Base-by-base conservation (phyloP, 176 grass and related monocot genomes). In the Musa beccarii region DNA sequence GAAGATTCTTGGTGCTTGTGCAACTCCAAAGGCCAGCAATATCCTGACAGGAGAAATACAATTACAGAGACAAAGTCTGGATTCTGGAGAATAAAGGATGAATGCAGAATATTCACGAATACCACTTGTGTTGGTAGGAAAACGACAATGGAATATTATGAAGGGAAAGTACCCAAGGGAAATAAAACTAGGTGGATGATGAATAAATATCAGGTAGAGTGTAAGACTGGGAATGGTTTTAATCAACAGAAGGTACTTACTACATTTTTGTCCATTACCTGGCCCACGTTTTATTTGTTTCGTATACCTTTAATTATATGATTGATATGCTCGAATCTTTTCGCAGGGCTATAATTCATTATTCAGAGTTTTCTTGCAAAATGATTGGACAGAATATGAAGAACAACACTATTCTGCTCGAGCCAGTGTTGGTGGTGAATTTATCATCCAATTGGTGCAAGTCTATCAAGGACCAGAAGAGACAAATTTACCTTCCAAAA, bases 321-420 rank as follows among this genome's bases (percentile, higher is more conserved):
- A 73, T 63, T 85, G 50, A 75, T 63, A 10, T 16, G 8, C 68
- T 84, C 23, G n/a, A 22, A 26, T 82, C 8, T 75, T 77, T 72
- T 77, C 54, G 23, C 83, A 94, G 91, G 87, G 80, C 21, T 76
- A 88, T 73, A 84, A 61, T 82, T 88, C 78, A 76, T 77, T 94
- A 74, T 90, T 67, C 76, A 87, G 72, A 86, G 54, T 94, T 59
- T 86, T 84, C 66, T 79, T 71, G 76, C 75, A 78, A 43, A 64
- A 59, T 21, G 68, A 75, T 9, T 49, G 73, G 51, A 10, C 62
- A 52, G 72, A 76, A 84, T 59, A 49, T 68, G 62, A 78, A 14
- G 69, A 68, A 81, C 63, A 69, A 65, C 62, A 79, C 43, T 79
- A 56, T 21, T 79, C 16, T 78, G 19, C 76, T 28, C 70, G 52